These are phyloP conservation scores for Jatropha curcas DNA, from an alignment of 345 rosid species.

Conservation along the genomic window DNA sequence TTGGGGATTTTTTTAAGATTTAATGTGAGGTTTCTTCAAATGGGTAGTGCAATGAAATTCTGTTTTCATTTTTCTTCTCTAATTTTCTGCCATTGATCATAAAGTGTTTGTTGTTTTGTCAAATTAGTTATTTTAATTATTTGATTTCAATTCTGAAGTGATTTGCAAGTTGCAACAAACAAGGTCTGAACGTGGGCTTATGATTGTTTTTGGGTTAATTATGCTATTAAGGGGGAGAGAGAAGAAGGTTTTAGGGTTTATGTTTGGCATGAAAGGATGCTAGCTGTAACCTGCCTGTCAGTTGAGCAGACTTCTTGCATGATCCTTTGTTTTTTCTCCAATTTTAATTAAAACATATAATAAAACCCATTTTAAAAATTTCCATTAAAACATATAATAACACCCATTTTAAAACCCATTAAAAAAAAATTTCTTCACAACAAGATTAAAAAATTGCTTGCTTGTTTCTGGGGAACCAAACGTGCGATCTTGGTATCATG, in stretches of 20 bases:
- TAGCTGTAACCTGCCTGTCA: conserved; percentile 96
- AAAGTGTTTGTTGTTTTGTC: not conserved
- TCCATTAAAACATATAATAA: not conserved
- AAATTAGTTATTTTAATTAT: not conserved
- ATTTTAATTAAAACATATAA: not conserved
- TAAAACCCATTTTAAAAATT: conserved; percentile 8
- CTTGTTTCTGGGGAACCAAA: conserved; percentile 42
- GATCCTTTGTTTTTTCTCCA: conserved; percentile 41
- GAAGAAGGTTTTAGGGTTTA: conserved; percentile 44
- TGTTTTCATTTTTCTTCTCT: not conserved
- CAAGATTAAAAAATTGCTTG: conserved; percentile 9
- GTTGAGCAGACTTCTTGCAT: conserved; percentile 93
- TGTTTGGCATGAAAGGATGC: conserved; percentile 55
- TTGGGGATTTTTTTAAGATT: not conserved
- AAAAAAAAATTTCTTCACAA: not conserved
- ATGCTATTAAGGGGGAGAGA: conserved; percentile 25
- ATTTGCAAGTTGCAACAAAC: conserved; percentile 35
- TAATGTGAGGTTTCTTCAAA: not conserved
- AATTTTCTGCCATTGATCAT: not conserved
- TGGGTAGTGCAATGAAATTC: not conserved
- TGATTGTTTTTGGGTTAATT: conserved; percentile 31
- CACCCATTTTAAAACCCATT: too few species aligned
- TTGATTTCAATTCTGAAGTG: too few species aligned
- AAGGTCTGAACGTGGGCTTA: conserved; percentile 47
- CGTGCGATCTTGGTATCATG: conserved; percentile 65